phyloP scores from a whole-genome alignment of 2,329 filamentous ascomycete genomes.

The Xylariaceae sp. region DNA sequence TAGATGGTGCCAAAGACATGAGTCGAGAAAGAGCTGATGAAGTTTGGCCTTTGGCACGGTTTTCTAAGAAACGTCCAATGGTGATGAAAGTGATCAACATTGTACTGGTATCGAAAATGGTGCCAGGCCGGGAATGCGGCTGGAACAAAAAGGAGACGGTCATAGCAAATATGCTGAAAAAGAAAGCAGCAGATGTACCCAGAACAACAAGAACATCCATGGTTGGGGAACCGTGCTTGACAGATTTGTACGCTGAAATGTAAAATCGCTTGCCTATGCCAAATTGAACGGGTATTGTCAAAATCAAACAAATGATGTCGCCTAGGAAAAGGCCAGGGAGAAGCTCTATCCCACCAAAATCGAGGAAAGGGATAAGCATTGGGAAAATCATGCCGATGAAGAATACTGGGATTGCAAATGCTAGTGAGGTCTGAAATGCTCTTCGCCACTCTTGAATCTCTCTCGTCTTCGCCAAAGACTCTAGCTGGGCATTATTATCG shows the following conservation, averaged over 20 bases:
- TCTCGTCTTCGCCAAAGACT: conserved; percentile 93
- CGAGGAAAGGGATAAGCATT: conserved; percentile 77
- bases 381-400: conserved; percentile 92
- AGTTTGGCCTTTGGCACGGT: conserved; percentile 93
- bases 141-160: conserved; percentile 75
- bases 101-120: conserved; percentile 95
- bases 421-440: conserved; percentile 77
- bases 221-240: conserved; percentile 89
- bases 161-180: conserved; percentile 92
- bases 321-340: conserved; percentile 84
- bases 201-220: conserved; percentile 98
- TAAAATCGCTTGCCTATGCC: conserved; percentile 96
- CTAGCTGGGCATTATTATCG: conserved; percentile 95
- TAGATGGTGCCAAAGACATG: conserved; percentile 95
- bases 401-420: conserved; percentile 89
- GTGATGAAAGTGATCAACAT: conserved; percentile 98
- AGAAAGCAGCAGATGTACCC: conserved; percentile 93
- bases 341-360: conserved; percentile 74
- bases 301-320: conserved; percentile 79
- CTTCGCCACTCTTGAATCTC: conserved; percentile 93
- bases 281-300: conserved; percentile 95
- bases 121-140: conserved; percentile 81
- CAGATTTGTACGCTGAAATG: conserved; percentile 86
- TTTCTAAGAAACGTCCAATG: conserved; percentile 89
- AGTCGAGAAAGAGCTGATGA: conserved; percentile 90